Evolutionary conservation across 129 eudicot genomes (phyloP), one percentile per base, ranked within the genome.

Genomic region (Sambucus nigra): DNA sequence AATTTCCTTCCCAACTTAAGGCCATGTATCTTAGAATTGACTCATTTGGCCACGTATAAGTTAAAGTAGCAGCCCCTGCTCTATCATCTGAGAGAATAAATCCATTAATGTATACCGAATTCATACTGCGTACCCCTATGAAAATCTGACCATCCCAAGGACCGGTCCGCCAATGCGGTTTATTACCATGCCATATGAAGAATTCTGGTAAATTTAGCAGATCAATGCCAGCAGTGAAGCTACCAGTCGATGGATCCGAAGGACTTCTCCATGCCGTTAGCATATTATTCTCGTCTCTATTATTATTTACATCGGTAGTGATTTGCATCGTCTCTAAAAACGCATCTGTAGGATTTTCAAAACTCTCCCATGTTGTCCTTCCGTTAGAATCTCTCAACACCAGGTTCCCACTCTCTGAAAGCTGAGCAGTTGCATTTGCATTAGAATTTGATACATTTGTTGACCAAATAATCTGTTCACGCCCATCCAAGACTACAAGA

Each of bases 131-230:
- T 48, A 67, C 20, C 21, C 81, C 81, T 11, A 60, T 41, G 16
- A 75, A 75, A 9, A n/a, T 23, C 25, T 27, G 65, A 5, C 73
- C 69, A 32, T 59, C 33, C 81, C 81, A 75, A 23, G 69, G 81
- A 31, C 76, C 76, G 7, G 57, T 69, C 2, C 76, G 41, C 66
- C 69, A 75, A 28, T 29, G 23, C 6, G 26, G 44, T 5, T 4
- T 28, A 19, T 12, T 21, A 20, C 57, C 65, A 41, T 75, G 39
- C 81, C 65, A 45, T 3, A 48, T 17, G 11, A 61, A 28, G 0
- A 61, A 0, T 50, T 76, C 63, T 4, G 67, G 57, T 14, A 54
- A 18, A 12, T 19, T 17, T 13, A 22, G 33, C 22, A 56, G 22
- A 18, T 39, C 56, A 31, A 60, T 6, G 14, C n/a, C n/a, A n/a